These are phyloP conservation scores for Pseudoturritis turrita DNA, from an alignment of 345 rosid genomes.

Conservation along the genomic window DNA sequence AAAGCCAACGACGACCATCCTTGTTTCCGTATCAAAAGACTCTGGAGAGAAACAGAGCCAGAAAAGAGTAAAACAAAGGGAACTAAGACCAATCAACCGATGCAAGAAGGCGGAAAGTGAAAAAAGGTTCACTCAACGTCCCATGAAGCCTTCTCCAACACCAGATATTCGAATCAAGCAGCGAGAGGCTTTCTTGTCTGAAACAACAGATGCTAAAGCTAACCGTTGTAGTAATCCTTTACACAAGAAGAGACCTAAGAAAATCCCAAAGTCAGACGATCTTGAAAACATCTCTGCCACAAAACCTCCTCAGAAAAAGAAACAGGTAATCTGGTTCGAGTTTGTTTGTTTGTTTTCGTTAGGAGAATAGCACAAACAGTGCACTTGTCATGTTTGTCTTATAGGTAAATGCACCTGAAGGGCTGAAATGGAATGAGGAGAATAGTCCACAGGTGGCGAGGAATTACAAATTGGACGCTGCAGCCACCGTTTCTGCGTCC, in stretches of 20 bases:
- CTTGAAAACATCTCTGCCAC: slow-evolving; percentile 28
- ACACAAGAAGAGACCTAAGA: slow-evolving; percentile 49
- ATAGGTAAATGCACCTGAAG: too few relatives aligned
- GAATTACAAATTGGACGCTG: slow-evolving; percentile 17
- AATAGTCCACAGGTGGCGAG: slow-evolving; percentile 23
- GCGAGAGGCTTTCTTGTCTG: slow-evolving; percentile 48
- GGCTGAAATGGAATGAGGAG: too few relatives aligned
- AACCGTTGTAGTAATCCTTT: slow-evolving; percentile 1
- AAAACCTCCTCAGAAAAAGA: slow-evolving; percentile 47
- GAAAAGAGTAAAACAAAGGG: slow-evolving; percentile 12
- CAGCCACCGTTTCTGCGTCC: slow-evolving; percentile 21
- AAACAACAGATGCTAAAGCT: slow-evolving; percentile 34
- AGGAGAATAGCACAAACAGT: neutral
- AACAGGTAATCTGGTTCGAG: slow-evolving; percentile 43
- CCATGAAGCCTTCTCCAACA: slow-evolving; percentile 40
- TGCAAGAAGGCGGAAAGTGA: slow-evolving; percentile 34
- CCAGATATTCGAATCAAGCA: slow-evolving; percentile 42
- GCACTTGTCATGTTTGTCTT: too few relatives aligned
- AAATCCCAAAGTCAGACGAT: neutral
- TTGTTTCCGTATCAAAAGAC: slow-evolving; percentile 1
- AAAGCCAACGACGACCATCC: slow-evolving; percentile 6
- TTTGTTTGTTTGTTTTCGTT: neutral
- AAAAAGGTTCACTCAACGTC: slow-evolving; percentile 23
- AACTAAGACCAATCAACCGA: slow-evolving; percentile 28
- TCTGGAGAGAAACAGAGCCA: slow-evolving; percentile 30